phyloP scores from a whole-genome alignment of 2,329 filamentous ascomycete genomes.

The Cercospora sp. region DNA sequence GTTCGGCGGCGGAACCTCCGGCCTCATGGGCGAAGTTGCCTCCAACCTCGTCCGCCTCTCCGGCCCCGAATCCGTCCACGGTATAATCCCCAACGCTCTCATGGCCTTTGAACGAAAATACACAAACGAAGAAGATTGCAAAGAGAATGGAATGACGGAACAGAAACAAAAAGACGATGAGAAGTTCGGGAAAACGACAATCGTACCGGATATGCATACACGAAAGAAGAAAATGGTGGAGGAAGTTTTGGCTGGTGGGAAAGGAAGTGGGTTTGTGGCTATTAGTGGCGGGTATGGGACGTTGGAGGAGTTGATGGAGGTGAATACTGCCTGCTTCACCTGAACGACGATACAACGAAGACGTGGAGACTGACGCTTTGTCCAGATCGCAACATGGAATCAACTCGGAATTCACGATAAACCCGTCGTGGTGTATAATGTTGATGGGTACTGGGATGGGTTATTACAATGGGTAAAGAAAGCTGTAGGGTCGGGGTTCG shows the following conservation, averaged over 20 bases:
- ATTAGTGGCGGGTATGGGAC: conserved; percentile 90
- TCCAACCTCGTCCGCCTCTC: conserved; percentile 78
- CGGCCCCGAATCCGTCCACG: conserved; percentile 79
- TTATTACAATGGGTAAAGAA: conserved; percentile 77
- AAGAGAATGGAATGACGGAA: conserved; percentile 35
- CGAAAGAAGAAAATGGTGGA: conserved; percentile 91
- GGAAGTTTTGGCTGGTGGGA: conserved; percentile 77
- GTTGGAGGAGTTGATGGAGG: conserved; percentile 90
- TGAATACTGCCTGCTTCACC: conserved; percentile 36
- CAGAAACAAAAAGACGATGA: conserved; percentile 57
- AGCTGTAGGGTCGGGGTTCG: conserved; percentile 74
- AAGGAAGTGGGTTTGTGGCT: conserved; percentile 85
- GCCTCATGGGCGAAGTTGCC: conserved; percentile 95
- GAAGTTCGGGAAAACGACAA: conserved; percentile 79
- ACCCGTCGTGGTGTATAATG: conserved; percentile 65
- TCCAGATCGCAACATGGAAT: conserved; percentile 73
- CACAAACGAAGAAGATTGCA: conserved; percentile 41
- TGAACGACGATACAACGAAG: too few relatives aligned
- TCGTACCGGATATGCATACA: conserved; percentile 94
- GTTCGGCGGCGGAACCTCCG: conserved; percentile 90
- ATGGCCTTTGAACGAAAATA: conserved; percentile 45
- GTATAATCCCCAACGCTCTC: conserved; percentile 86
- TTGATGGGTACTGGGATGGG: conserved; percentile 79
- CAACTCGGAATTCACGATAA: conserved; percentile 86
- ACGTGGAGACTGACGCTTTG: background rate